These are phyloP conservation scores for Vanderwaltozyma verrucispora DNA, from an alignment of 805 yeast genomes.

Conservation along the genomic window DNA sequence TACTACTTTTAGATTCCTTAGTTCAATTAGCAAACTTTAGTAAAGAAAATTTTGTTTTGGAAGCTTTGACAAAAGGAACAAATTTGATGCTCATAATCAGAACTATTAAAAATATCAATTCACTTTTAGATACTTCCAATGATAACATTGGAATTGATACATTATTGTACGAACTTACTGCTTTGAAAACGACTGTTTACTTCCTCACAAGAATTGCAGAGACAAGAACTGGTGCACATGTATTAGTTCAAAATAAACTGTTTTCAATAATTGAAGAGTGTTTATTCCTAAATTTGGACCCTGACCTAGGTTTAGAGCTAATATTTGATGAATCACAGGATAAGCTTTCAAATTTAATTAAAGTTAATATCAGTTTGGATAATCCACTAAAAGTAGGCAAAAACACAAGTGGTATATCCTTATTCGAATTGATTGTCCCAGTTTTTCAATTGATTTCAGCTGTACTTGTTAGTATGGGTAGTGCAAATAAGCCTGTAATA, in stretches of 20 bases:
- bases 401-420: slow-evolving; percentile 33
- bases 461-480: slow-evolving; percentile 63
- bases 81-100: slow-evolving; percentile 54
- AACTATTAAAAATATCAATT: slow-evolving; percentile 61
- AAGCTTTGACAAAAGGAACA: slow-evolving; percentile 53
- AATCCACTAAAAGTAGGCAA: slow-evolving; percentile 34
- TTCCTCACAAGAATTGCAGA: slow-evolving; percentile 68
- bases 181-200: slow-evolving; percentile 61
- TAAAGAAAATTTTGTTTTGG: slow-evolving; percentile 46
- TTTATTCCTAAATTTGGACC: slow-evolving; percentile 54
- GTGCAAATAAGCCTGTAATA: slow-evolving; percentile 53
- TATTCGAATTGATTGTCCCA: slow-evolving; percentile 61
- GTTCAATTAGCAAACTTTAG: slow-evolving; percentile 44
- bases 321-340: slow-evolving; percentile 31
- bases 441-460: slow-evolving; percentile 64
- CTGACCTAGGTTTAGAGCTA: slow-evolving; percentile 63
- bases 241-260: slow-evolving; percentile 62
- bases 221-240: slow-evolving; percentile 66
- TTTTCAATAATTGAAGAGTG: slow-evolving; percentile 51
- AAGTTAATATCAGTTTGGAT: slow-evolving; percentile 41
- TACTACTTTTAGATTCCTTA: slow-evolving; percentile 61
- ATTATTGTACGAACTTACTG: slow-evolving; percentile 62
- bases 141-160: slow-evolving; percentile 39
- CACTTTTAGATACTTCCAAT: slow-evolving; percentile 35
- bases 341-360: slow-evolving; percentile 28